Conservation (phyloP, 176 grass and related monocot genomes). For the Elaeis guineensis region DNA sequence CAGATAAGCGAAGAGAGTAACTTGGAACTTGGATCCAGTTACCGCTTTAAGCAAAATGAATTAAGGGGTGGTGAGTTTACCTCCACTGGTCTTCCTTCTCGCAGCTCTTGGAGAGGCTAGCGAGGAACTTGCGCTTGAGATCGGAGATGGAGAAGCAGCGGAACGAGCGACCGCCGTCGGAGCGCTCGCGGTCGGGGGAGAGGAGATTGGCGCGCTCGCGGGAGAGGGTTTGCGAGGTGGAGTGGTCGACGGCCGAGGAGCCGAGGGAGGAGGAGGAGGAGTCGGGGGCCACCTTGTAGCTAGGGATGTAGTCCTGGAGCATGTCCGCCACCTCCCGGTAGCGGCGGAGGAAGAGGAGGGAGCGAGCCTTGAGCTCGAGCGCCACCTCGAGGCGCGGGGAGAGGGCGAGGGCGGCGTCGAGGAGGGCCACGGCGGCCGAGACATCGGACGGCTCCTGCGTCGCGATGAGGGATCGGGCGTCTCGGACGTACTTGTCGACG, state of each 20-base stretch:
- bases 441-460: constrained; percentile 46
- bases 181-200: constrained; percentile 62
- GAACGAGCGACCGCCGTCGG: constrained; percentile 46
- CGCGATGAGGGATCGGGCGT: constrained; percentile 59
- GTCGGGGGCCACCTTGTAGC: constrained; percentile 48
- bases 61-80: constrained; percentile 10
- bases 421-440: constrained; percentile 45
- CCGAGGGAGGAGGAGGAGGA: constrained; percentile 27
- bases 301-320: constrained; percentile 91
- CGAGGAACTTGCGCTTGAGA: constrained; percentile 71
- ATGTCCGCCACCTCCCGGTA: constrained; percentile 84
- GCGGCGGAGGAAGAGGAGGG: constrained; percentile 61
- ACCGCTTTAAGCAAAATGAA: too few relatives aligned
- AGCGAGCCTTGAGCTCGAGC: constrained; percentile 66
- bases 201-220: constrained; percentile 54
- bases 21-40: too few relatives aligned
- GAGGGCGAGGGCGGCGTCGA: constrained; percentile 65
- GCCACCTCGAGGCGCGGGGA: constrained; percentile 68
- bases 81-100: constrained; percentile 74
- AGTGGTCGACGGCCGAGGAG: constrained; percentile 54
- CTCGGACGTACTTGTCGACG: constrained; percentile 68
- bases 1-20: too few relatives aligned
- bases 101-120: constrained; percentile 56
- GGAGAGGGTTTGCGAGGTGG: constrained; percentile 15
- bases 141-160: constrained; percentile 85